Evolutionary conservation across 2,329 filamentous ascomycete genomes (phyloP).

Genomic region (Fusarium sp.): DNA sequence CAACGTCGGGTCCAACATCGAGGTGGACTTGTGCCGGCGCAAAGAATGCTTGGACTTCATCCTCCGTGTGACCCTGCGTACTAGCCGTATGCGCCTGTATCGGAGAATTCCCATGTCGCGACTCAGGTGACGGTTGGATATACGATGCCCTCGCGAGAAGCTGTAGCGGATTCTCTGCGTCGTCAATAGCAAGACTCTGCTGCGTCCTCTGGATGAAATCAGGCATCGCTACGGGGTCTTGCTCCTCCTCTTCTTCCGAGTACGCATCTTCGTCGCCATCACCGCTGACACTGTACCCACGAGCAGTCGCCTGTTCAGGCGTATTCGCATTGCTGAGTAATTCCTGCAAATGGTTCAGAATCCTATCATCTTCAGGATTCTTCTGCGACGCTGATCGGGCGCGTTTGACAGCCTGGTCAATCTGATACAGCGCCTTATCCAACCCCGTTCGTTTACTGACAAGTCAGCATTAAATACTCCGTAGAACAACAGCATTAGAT

Average conservation of each 20-base stretch:
- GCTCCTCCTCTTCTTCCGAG: conserved; percentile 47
- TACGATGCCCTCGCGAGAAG: conserved; percentile 78
- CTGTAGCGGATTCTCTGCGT: conserved; percentile 79
- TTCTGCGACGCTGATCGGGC: conserved; percentile 56
- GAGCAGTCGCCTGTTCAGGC: conserved; percentile 30
- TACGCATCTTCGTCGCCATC: conserved; percentile 44
- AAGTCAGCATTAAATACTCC: conserved; percentile 7
- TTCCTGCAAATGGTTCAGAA: conserved; percentile 55
- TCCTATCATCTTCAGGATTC: conserved; percentile 55
- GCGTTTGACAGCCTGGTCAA: conserved; percentile 73
- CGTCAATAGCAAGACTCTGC: conserved; percentile 70
- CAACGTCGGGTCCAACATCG: conserved; percentile 70
- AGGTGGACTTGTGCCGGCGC: conserved; percentile 69
- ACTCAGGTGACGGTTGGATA: conserved; percentile 63
- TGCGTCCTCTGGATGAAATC: conserved; percentile 47
- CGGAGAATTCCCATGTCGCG: conserved; percentile 42
- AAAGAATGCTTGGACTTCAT: conserved; percentile 72
- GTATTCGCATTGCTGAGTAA: conserved; percentile 48
- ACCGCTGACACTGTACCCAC: conserved; percentile 22
- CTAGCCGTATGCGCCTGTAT: conserved; percentile 36
- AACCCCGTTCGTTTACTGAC: conserved; percentile 76
- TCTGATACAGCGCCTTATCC: conserved; percentile 78
- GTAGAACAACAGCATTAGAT: not conserved
- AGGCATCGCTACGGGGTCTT: conserved; percentile 37
- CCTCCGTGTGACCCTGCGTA: conserved; percentile 43